phyloP scores from a whole-genome alignment of 1,139 yeast species.

The Taphrina communis region DNA sequence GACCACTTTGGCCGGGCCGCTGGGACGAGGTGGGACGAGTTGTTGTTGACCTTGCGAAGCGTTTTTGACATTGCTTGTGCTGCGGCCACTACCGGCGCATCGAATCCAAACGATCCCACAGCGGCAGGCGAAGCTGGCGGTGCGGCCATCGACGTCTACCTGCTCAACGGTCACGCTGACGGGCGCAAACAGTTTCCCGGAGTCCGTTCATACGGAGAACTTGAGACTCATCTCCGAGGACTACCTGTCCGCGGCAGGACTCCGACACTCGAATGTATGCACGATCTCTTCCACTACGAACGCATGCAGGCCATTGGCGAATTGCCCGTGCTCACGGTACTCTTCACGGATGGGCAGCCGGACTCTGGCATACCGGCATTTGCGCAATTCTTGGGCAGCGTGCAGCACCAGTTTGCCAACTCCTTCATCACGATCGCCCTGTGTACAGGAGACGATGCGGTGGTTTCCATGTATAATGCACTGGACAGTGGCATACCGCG shows the following conservation, averaged over 20 bases:
- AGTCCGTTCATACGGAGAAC: conserved; percentile 22
- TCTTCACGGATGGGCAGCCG: conserved; percentile 39
- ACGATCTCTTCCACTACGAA: conserved; percentile 31
- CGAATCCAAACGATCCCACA: conserved; percentile 25
- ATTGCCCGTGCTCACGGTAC: conserved; percentile 32
- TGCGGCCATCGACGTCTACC: conserved; percentile 28
- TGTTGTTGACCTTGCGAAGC: conserved; percentile 26
- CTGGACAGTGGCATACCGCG: conserved; percentile 29
- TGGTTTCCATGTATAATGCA: conserved; percentile 32
- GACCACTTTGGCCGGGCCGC: conserved; percentile 27
- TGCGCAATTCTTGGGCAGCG: conserved; percentile 7
- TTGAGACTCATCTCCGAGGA: conserved; percentile 26
- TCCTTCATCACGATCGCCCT: conserved; percentile 35
- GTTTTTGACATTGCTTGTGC: conserved; percentile 39
- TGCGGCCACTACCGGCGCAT: conserved; percentile 23
- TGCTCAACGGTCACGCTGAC: conserved; percentile 35
- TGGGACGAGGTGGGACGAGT: conserved; percentile 37
- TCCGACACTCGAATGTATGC: conserved; percentile 31
- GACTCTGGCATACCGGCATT: conserved; percentile 36
- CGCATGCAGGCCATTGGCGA: conserved; percentile 32
- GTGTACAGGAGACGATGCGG: conserved; percentile 37
- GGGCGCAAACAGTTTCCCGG: conserved; percentile 39
- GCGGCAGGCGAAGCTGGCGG: conserved; percentile 18
- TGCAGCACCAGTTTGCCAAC: conserved; percentile 19
- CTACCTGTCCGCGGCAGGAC: conserved; percentile 35